Percentiles rank a stretch among this genome's conserved stretches.
phyloP scores from a whole-genome alignment of 2,329 filamentous ascomycete species.

The Ascochyta lentis region DNA sequence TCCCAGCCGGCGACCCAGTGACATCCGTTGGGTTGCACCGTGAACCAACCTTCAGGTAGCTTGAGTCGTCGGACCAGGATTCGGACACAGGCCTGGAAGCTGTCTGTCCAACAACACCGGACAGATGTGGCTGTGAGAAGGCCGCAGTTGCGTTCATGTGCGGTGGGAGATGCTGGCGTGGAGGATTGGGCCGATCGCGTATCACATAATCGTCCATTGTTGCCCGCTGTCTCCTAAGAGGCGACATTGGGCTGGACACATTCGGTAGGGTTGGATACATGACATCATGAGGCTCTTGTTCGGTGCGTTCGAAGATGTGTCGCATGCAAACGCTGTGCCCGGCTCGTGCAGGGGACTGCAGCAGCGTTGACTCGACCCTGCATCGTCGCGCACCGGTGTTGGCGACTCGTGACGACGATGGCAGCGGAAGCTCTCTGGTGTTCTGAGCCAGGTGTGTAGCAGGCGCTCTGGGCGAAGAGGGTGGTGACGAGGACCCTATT shows the following conservation, averaged over 20 bases:
- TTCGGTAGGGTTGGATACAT: slow-evolving; percentile 37
- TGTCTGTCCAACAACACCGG: background rate
- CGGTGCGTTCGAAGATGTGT: slow-evolving; percentile 35
- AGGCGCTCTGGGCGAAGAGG: slow-evolving; percentile 9
- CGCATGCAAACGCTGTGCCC: slow-evolving; percentile 38
- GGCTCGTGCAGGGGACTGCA: slow-evolving; percentile 40
- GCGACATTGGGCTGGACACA: slow-evolving; percentile 25
- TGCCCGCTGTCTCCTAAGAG: background rate
- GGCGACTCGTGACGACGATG: slow-evolving; percentile 15
- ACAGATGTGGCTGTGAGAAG: background rate
- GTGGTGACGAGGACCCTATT: background rate
- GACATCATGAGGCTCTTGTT: background rate
- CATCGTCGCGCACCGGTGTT: slow-evolving; percentile 37
- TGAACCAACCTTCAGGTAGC: slow-evolving; percentile 24
- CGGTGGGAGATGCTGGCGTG: background rate
- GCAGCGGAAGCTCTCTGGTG: background rate
- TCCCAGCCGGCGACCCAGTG: slow-evolving; percentile 8
- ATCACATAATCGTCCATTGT: background rate
- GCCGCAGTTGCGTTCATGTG: too few species aligned
- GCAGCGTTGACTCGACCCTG: slow-evolving; percentile 23
- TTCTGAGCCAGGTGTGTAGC: slow-evolving; percentile 2
- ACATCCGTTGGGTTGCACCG: background rate
- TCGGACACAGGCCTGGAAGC: slow-evolving; percentile 17
- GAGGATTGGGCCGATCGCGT: background rate
- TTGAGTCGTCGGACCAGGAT: slow-evolving; percentile 40